Percentiles rank a stretch among this genome's conserved stretches.
These are phyloP conservation scores for Purpureocillium takamizusanense DNA, from an alignment of 2,329 filamentous ascomycete species.

Conservation along the genomic window DNA sequence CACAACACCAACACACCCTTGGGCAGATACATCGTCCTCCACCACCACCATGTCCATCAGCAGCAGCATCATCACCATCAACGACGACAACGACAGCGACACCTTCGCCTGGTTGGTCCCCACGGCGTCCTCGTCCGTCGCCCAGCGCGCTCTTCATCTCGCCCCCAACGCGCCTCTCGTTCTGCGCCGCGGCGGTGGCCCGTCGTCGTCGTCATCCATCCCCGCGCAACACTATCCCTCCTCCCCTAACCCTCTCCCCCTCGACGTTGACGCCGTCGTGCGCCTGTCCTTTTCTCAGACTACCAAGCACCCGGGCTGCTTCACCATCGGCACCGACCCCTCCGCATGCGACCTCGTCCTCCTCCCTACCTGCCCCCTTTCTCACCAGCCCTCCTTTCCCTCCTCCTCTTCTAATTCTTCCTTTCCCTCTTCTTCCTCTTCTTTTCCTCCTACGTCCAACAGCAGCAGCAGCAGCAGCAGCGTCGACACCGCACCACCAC, in stretches of 20 bases:
- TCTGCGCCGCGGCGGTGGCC: too few relatives aligned
- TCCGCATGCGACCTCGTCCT: slow-evolving; percentile 26
- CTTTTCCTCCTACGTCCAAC: too few relatives aligned
- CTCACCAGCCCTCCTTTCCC: too few relatives aligned
- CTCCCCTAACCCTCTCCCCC: slow-evolving; percentile 17
- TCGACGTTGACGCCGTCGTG: slow-evolving; percentile 19
- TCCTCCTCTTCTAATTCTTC: too few relatives aligned
- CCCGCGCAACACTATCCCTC: slow-evolving; percentile 16
- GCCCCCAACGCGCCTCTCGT: slow-evolving; percentile 19
- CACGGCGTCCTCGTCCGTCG: slow-evolving; percentile 21
- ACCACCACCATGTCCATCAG: too few relatives aligned
- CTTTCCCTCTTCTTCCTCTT: too few relatives aligned
- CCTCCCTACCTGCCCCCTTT: slow-evolving; percentile 3
- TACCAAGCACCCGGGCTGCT: slow-evolving; percentile 24
- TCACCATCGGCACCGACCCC: slow-evolving; percentile 28
- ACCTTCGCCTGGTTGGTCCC: slow-evolving; percentile 31
- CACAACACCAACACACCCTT: too few relatives aligned
- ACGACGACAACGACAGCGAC: slow-evolving; percentile 10
- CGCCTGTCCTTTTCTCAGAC: slow-evolving; percentile 24
- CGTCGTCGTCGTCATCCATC: slow-evolving; percentile 15
- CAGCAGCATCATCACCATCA: slow-evolving; percentile 6
- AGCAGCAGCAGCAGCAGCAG: too few relatives aligned
- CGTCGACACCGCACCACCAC: too few relatives aligned
- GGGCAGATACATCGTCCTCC: too few relatives aligned
- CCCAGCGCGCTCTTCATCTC: slow-evolving; percentile 22